Evolutionary conservation across 495 filamentous ascomycete species (phyloP).

Genomic region (Penicillium herquei): DNA sequence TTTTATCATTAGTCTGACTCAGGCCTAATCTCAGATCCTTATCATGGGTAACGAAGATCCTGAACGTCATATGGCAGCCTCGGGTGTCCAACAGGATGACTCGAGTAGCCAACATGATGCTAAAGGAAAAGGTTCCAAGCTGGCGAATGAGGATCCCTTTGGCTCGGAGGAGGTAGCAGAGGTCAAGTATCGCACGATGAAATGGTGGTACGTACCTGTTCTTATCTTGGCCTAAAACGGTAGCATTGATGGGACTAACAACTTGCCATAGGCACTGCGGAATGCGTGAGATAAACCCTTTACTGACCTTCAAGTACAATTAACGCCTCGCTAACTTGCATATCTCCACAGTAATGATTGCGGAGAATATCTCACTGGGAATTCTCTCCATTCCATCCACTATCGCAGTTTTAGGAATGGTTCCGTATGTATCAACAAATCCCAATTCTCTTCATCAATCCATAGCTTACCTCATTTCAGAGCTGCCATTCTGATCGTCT

Average conservation of each 20-base stretch:
- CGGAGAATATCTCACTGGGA: slow-evolving; percentile 62
- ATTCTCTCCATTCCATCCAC: slow-evolving; percentile 56
- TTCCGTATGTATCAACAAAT: slow-evolving; percentile 33
- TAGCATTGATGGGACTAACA: background rate
- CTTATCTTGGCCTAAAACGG: too few species aligned
- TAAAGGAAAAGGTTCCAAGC: too few species aligned
- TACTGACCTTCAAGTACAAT: slow-evolving; percentile 1
- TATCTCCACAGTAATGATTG: slow-evolving; percentile 48
- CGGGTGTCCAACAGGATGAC: too few species aligned
- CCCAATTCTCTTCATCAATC: background rate
- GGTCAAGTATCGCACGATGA: slow-evolving; percentile 36
- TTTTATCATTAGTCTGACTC: too few species aligned
- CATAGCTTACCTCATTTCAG: background rate
- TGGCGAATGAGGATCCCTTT: background rate
- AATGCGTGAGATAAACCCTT: slow-evolving; percentile 6
- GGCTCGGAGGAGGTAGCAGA: slow-evolving; percentile 5
- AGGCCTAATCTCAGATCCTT: too few species aligned
- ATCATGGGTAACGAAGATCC: too few species aligned
- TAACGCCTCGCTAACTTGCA: background rate
- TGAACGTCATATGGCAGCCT: too few species aligned
- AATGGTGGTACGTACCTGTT: slow-evolving; percentile 31
- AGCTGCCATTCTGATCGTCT: slow-evolving; percentile 32
- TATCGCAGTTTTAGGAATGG: slow-evolving; percentile 60
- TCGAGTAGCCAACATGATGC: too few species aligned
- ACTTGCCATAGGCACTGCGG: slow-evolving; percentile 22